Base-by-base conservation (phyloP, 169 alveolate species). In the Sarcocystis neurona region DNA sequence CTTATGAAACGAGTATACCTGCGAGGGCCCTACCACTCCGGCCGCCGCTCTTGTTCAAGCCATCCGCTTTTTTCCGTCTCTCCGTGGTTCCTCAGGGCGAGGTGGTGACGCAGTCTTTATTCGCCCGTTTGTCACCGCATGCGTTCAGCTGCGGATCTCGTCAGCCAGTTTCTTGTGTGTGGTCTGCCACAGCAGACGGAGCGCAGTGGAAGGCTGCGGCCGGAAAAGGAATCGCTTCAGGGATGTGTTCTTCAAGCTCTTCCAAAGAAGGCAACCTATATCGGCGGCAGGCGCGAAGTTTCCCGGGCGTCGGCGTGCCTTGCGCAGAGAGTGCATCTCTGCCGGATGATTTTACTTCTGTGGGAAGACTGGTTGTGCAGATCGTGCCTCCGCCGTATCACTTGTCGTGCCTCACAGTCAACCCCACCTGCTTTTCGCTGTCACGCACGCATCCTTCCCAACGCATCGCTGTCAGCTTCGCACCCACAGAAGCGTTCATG, bases 41-140 rank as follows among this genome's bases (percentile, higher is more conserved):
- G 37, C 41, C 88, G 12, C 79, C 79, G 5, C 32, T 87, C 82
- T 41, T 84, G 0, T 48, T 87, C 15, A 18, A 47, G 87, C 91
- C 91, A 3, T 30, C 88, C 47, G 82, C 91, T 39, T 8, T 75
- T 6, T 34, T 87, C 32, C 82, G 72, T n/a, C 75, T 87, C 20
- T 88, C 91, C 27, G 72, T 56, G 8, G 46, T 63, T 27, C 91
- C 91, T 15, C 41, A 41, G 8, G 91, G 84, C 48, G 82, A 78
- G 75, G 44, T 30, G 12, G 53, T 39, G 39, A 3, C 56, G 0
- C 58, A 12, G 56, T 2, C 82, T 2, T 34, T 72, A 47, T 32
- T 27, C 82, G 41, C 41, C 58, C 47, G 53, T 0, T 39, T 72
- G 23, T 32, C 5, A 0, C 56, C 82, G 37, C n/a, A n/a, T n/a